Evolutionary conservation across 2,329 filamentous ascomycete genomes (phyloP).

Genomic region (Xylariales sp.): DNA sequence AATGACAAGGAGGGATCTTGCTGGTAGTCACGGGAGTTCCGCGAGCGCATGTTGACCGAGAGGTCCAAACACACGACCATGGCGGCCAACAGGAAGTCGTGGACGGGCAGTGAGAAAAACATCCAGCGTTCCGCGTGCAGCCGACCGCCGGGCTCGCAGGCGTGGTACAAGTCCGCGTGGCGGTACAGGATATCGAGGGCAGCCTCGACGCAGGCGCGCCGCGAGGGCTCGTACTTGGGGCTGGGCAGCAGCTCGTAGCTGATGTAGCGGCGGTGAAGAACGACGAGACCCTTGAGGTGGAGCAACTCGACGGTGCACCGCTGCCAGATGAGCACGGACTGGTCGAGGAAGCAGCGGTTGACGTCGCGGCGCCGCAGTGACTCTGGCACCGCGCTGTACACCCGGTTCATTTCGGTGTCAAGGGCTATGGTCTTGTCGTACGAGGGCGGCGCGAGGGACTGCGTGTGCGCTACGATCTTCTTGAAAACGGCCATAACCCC

Average conservation of each 20-base stretch:
- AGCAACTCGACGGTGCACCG: slow-evolving; percentile 45
- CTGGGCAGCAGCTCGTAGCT: slow-evolving; percentile 32
- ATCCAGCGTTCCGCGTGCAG: slow-evolving; percentile 50
- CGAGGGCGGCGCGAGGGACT: slow-evolving; percentile 27
- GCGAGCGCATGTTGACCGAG: slow-evolving; percentile 31
- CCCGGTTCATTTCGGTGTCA: slow-evolving; percentile 34
- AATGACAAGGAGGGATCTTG: no score
- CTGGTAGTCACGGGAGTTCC: no score
- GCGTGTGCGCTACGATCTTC: no score
- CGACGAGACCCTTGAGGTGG: slow-evolving; percentile 43
- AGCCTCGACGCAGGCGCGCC: slow-evolving; percentile 36
- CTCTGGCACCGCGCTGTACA: slow-evolving; percentile 30
- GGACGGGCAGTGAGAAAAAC: slow-evolving; percentile 45
- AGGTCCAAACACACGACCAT: slow-evolving; percentile 55
- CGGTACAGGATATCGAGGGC: slow-evolving; percentile 40
- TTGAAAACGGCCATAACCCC: slow-evolving; percentile 32
- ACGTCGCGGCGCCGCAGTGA: slow-evolving; percentile 37
- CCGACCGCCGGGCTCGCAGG: slow-evolving; percentile 42
- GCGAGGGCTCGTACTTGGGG: slow-evolving; percentile 31
- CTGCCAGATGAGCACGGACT: slow-evolving; percentile 41
- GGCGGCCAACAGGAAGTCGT: slow-evolving; percentile 54
- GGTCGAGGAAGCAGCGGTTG: slow-evolving; percentile 37
- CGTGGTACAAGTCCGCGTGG: slow-evolving; percentile 41
- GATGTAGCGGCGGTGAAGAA: slow-evolving; percentile 46
- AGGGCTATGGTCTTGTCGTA: slow-evolving; percentile 35